phyloP scores from a whole-genome alignment of 2,329 filamentous ascomycete species.

The Penicillium sp. region DNA sequence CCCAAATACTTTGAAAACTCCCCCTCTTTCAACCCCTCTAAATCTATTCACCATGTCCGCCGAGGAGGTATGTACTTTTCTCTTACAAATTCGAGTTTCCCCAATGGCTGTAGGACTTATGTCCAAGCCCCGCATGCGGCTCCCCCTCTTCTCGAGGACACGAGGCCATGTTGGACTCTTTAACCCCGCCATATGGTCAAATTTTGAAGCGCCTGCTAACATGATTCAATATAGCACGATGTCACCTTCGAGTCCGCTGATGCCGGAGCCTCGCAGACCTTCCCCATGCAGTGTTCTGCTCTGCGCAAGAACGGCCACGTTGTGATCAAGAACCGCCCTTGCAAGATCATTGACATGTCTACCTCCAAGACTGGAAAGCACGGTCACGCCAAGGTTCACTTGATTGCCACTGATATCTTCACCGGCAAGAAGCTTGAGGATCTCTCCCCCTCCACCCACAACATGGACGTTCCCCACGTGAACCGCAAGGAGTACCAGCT shows the following conservation, averaged over 20 bases:
- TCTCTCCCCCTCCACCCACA: slow-evolving; percentile 92
- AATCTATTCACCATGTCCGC: slow-evolving; percentile 56
- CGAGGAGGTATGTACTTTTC: slow-evolving; percentile 58
- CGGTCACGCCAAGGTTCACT: slow-evolving; percentile 99
- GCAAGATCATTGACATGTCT: slow-evolving; percentile 99
- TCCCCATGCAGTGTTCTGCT: slow-evolving; percentile 98
- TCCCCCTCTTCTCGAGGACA: slow-evolving; percentile 19
- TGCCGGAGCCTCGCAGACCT: slow-evolving; percentile 92
- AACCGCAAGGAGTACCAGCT: slow-evolving; percentile 87
- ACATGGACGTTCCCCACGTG: slow-evolving; percentile 88
- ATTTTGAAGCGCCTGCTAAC: slow-evolving; percentile 21
- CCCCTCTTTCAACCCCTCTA: slow-evolving; percentile 21
- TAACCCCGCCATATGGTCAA: not conserved
- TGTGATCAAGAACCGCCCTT: slow-evolving; percentile 96
- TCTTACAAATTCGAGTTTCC: not conserved
- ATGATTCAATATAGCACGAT: slow-evolving; percentile 54
- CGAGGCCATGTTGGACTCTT: slow-evolving; percentile 9
- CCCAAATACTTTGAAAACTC: slow-evolving; percentile 23
- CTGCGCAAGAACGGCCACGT: slow-evolving; percentile 99
- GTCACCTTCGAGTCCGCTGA: slow-evolving; percentile 88
- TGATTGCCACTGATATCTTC: slow-evolving; percentile 98
- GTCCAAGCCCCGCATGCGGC: slow-evolving; percentile 30
- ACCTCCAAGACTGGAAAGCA: slow-evolving; percentile 99
- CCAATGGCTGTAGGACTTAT: slow-evolving; percentile 15
- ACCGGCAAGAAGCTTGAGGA: slow-evolving; percentile 99